Evolutionary conservation across 1,139 yeast species (phyloP).

Genomic region (Yamadazyma jaroonii): DNA sequence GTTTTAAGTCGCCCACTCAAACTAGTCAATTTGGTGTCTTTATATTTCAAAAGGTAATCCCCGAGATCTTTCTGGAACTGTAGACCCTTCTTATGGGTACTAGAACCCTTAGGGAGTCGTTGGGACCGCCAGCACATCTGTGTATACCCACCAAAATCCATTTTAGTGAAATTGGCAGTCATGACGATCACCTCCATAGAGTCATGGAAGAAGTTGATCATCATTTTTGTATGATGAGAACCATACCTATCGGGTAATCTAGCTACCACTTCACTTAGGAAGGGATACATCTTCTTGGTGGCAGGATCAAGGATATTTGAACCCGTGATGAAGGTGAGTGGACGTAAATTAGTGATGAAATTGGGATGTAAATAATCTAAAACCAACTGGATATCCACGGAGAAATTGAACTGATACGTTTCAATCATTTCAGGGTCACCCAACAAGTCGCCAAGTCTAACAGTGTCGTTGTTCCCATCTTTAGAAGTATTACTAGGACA

Average conservation of each 20-base stretch:
- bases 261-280: conserved; percentile 26
- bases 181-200: conserved; percentile 52
- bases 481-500: conserved; percentile 22
- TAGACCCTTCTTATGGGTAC: conserved; percentile 8
- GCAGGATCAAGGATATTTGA: conserved; percentile 11
- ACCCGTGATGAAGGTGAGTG: conserved; percentile 35
- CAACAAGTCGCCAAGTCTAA: conserved; percentile 23
- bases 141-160: conserved; percentile 56
- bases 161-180: conserved; percentile 55
- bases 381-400: conserved; percentile 41
- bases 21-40: conserved; percentile 20
- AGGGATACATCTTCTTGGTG: not conserved
- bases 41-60: conserved; percentile 44
- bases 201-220: conserved; percentile 52
- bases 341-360: conserved; percentile 17
- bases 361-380: conserved; percentile 30
- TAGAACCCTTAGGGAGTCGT: conserved; percentile 20
- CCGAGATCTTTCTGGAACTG: conserved; percentile 37
- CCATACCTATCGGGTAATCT: conserved; percentile 34
- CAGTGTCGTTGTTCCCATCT: conserved; percentile 24
- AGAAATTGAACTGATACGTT: conserved; percentile 51
- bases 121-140: conserved; percentile 70
- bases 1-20: conserved; percentile 26
- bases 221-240: conserved; percentile 68
- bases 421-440: conserved; percentile 30